phyloP scores from a whole-genome alignment of 345 rosid genomes.

The Passiflora organensis region DNA sequence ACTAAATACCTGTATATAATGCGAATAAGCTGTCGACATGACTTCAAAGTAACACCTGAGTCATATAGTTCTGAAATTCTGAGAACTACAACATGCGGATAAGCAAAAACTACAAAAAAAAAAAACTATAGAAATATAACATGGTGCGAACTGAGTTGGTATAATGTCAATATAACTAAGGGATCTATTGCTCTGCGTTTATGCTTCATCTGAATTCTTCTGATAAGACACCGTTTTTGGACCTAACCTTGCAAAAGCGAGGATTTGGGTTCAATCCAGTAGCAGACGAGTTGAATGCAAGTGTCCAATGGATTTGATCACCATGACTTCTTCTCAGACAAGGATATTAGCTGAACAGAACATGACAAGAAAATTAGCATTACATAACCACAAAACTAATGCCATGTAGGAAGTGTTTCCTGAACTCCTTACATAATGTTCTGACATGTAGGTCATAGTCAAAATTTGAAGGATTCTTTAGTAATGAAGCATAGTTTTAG shows the following conservation, averaged over 20 bases:
- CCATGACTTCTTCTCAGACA: constrained; percentile 39
- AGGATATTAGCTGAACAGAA: constrained; percentile 47
- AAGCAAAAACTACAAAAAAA: not conserved
- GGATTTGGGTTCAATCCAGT: not conserved
- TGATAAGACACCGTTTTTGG: not conserved
- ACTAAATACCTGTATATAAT: too few relatives aligned
- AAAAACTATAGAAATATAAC: constrained; percentile 13
- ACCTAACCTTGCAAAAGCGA: not conserved
- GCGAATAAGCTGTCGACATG: not conserved
- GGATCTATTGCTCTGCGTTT: not conserved
- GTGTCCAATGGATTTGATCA: constrained; percentile 11
- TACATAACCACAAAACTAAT: not conserved
- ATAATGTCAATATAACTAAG: not conserved
- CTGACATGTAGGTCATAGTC: too few relatives aligned
- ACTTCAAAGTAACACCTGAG: not conserved
- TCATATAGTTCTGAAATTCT: not conserved
- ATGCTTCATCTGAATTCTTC: constrained; percentile 1
- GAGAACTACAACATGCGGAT: not conserved
- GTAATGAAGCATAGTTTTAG: too few relatives aligned
- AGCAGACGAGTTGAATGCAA: not conserved
- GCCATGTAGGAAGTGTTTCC: too few relatives aligned
- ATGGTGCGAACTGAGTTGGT: not conserved
- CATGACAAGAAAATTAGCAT: not conserved
- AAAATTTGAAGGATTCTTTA: too few relatives aligned
- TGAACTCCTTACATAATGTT: too few relatives aligned